Evolutionary conservation across 2,329 filamentous ascomycete genomes (phyloP), one percentile per base, ranked within the genome.

Genomic region (Penicillium sclerotiorum): DNA sequence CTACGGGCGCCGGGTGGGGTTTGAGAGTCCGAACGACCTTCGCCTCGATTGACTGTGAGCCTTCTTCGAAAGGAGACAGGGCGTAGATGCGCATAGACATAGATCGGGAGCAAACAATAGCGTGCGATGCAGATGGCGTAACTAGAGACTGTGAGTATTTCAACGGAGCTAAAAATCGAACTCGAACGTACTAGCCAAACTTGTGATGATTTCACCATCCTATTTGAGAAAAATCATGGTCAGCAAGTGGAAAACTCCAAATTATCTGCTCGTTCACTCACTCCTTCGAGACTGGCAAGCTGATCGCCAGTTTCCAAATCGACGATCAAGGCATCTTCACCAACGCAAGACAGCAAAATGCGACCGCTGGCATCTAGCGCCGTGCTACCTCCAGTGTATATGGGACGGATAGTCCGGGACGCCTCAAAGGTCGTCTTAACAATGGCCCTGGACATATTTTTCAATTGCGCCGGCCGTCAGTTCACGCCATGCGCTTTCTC

Each of bases 51-150:
- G 77, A 72, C 39, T 77, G 77, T 30, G 82, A 78, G 17, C 81
- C 77, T 22, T 77, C 70, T 45, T 76, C 76, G 17, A 83, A 82
- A 21, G 79, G 76, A 44, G 80, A 80, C 21, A 99, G 78, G 15
- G 87, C 75, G 73, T 90, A 97, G 58, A 97, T 91, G 66, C 89
- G 88, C 91, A 97, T 95, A 6, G 91, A 92, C 47, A 96, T 80
- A n/a, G 93, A 97, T 59, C 93, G 86, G 15, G 94, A 99, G 76
- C 92, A 97, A 60, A 95, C 77, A 57, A 96, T 85, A 47, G 97
- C 81, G 71, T 96, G 90, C 21, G 90, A 91, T 8, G 86, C 90
- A 53, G 89, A 90, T 1, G 92, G 91, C 0, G 93, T 95, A 60
- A 99, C 88, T 90, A 56, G 12, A 56, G 45, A 22, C 44, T 49